phyloP scores from a whole-genome alignment of 169 alveolate genomes.

The Blepharisma undulans region DNA sequence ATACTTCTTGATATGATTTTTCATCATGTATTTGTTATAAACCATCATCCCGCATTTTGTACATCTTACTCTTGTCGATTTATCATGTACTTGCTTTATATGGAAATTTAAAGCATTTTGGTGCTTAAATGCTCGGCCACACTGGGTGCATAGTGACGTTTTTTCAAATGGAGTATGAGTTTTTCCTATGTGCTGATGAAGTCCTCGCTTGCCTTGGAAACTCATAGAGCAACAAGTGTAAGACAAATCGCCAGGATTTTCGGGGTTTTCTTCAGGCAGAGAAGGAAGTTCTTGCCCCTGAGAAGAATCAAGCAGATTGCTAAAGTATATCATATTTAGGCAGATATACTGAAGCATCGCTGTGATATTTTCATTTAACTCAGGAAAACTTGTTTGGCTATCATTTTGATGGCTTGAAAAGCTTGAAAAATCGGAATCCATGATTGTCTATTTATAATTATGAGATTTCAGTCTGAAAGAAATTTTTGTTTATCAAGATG shows the following conservation, averaged over 20 bases:
- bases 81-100: conserved; percentile 29
- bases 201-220: background rate
- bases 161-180: background rate
- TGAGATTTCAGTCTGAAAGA: background rate
- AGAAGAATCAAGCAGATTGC: background rate
- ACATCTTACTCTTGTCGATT: background rate
- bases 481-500: background rate
- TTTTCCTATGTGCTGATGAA: background rate
- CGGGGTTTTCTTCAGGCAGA: background rate
- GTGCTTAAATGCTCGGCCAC: background rate
- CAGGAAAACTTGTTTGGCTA: background rate
- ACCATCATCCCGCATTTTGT: conserved; percentile 9
- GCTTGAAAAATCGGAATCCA: background rate
- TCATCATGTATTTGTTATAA: conserved; percentile 18
- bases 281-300: background rate
- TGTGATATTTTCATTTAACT: background rate
- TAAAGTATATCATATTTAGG: background rate
- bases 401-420: background rate
- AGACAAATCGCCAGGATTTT: background rate
- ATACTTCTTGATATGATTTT: background rate
- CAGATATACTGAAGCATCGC: background rate
- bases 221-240: background rate
- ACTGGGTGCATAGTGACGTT: background rate
- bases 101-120: conserved; percentile 12
- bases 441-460: background rate